These are phyloP conservation scores for Nigrospora oryzae DNA, from an alignment of 2,329 filamentous ascomycete genomes.

Conservation along the genomic window DNA sequence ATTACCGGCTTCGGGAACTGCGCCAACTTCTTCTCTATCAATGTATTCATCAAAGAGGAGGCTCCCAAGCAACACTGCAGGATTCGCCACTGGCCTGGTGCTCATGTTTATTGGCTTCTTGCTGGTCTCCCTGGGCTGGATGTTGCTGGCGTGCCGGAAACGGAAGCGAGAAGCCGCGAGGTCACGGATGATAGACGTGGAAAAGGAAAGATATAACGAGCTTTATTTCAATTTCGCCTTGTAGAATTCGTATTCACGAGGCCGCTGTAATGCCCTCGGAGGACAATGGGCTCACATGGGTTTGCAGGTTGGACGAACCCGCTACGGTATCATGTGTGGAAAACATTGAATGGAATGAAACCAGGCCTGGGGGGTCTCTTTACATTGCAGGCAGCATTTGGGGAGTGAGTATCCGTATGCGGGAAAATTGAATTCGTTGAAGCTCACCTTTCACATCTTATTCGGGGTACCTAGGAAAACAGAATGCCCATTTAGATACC, in stretches of 20 bases:
- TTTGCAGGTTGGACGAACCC: too few relatives aligned
- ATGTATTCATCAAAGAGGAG: slow-evolving; percentile 29
- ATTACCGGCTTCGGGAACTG: slow-evolving; percentile 34
- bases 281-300: too few relatives aligned
- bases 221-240: slow-evolving; percentile 16
- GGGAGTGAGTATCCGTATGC: too few relatives aligned
- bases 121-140: slow-evolving; percentile 6
- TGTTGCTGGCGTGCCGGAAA: slow-evolving; percentile 9
- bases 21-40: slow-evolving; percentile 30
- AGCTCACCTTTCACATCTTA: too few relatives aligned
- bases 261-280: too few relatives aligned
- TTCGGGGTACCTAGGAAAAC: too few relatives aligned
- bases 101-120: slow-evolving; percentile 14
- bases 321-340: too few relatives aligned
- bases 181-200: slow-evolving; percentile 10
- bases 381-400: too few relatives aligned
- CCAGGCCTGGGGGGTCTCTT: too few relatives aligned
- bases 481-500: too few relatives aligned
- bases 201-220: slow-evolving; percentile 13
- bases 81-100: slow-evolving; percentile 25
- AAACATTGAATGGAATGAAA: too few relatives aligned
- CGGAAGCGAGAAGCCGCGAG: slow-evolving; percentile 10
- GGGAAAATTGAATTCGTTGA: too few relatives aligned
- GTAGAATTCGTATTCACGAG: not conserved
- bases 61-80: slow-evolving; percentile 27